Evolutionary conservation across 2,329 filamentous ascomycete genomes (phyloP).

Genomic region (Biscogniauxia mediterranea): DNA sequence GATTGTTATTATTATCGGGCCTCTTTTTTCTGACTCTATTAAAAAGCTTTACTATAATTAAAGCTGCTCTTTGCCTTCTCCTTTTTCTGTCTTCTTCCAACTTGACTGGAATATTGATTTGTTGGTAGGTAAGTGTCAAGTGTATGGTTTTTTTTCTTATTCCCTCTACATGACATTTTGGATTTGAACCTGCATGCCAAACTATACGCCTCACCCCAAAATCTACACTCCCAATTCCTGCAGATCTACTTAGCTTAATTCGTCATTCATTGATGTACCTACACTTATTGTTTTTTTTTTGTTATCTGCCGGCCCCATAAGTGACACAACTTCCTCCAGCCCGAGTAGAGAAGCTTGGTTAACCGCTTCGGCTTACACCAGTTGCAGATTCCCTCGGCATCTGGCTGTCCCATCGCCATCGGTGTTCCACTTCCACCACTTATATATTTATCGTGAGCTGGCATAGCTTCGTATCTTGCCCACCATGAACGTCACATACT

Average conservation of each 20-base stretch:
- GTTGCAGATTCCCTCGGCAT: neutral
- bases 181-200: too few species aligned
- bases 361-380: neutral
- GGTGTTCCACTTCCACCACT: constrained; percentile 1
- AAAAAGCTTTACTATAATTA: neutral
- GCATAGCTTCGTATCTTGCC: constrained; percentile 5
- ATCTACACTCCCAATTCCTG: too few species aligned
- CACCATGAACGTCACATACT: constrained; percentile 29
- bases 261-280: too few species aligned
- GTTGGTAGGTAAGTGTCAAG: too few species aligned
- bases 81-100: neutral
- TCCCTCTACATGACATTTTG: too few species aligned
- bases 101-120: too few species aligned
- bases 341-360: neutral
- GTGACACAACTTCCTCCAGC: neutral
- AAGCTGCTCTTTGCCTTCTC: neutral
- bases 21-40: neutral
- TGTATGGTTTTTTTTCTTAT: too few species aligned
- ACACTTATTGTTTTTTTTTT: too few species aligned
- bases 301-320: too few species aligned
- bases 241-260: too few species aligned
- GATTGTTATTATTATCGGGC: neutral
- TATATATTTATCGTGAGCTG: constrained; percentile 10
- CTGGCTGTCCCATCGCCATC: neutral
- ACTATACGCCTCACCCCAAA: too few species aligned